Base-by-base conservation (phyloP, 441 rosid species). In the California macrophylla region DNA sequence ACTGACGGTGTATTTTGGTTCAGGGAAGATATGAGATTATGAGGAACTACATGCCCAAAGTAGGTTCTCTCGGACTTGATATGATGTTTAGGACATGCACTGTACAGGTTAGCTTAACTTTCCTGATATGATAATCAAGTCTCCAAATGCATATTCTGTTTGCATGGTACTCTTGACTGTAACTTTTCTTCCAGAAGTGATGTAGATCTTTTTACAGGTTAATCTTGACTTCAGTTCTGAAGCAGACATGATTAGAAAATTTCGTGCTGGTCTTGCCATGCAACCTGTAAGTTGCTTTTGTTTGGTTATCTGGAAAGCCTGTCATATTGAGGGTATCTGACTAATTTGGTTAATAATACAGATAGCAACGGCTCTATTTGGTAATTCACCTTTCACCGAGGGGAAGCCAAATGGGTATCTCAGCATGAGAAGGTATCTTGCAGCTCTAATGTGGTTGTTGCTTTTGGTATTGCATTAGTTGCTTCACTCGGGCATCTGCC, bases 1-100 rank as follows among this genome's bases (percentile, higher is more conserved):
- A 54, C 66, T 84, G 83, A 82, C 66, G 56, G 75, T 64, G 62
- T 67, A 4, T 71, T 74, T 67, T 76, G 73, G 72, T 72, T 78
- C 92, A 95, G 98, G 99, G 97, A 82, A 92, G 99, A 79, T 95
- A 92, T 70, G 87, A 90, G 66, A 95, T 95, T 76, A 92, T 95
- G 97, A 87, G 86, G 88, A 90, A 90, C 76, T 95, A 92, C 87
- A 95, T 95, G 98, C 96, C 98, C 6, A 92, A 95, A 84, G 99
- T 95, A 71, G 97, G 99, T 67, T 69, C 92, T 20, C 88, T 90
- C 58, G 99, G 99, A 72, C 92, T 92, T 82, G 98, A 92, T 82
- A 92, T 90, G 99, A 95, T 95, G 99, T 90, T 95, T 60, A 84
- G 98, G 76, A 95, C 98, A 1, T 95, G 98, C 78, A 95, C 98